Conservation (phyloP, 1,139 yeast genomes). For the Suhomyces yuchorum region DNA sequence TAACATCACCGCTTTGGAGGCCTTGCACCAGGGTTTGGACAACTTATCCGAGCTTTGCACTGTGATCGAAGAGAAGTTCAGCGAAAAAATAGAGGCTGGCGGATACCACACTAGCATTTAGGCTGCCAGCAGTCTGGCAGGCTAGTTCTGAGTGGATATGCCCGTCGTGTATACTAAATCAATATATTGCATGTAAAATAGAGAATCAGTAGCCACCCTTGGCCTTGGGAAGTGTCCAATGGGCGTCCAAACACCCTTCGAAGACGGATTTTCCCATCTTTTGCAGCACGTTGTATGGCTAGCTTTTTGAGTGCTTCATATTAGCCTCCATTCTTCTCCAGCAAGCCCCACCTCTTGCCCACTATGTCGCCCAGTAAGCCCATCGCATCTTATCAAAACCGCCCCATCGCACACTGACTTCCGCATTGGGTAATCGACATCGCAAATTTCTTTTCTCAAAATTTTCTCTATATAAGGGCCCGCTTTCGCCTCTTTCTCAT, state of each 20-base stretch:
- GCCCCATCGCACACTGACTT: slow-evolving; percentile 14
- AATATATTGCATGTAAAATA: slow-evolving; percentile 10
- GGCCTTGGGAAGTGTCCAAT: no score
- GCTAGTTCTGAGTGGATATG: slow-evolving; percentile 1
- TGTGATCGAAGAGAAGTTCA: slow-evolving; percentile 77
- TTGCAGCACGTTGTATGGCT: no score
- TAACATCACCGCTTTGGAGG: slow-evolving; percentile 85
- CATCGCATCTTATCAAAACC: neutral
- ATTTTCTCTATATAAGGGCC: slow-evolving; percentile 7
- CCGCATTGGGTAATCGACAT: slow-evolving; percentile 23
- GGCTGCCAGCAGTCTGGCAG: slow-evolving; percentile 5
- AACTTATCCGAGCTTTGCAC: slow-evolving; percentile 83
- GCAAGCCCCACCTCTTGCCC: no score
- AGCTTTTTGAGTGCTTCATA: no score
- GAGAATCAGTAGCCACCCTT: neutral
- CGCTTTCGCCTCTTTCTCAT: slow-evolving; percentile 3
- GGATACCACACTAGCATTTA: slow-evolving; percentile 37
- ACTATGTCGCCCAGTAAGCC: neutral
- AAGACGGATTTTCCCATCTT: no score
- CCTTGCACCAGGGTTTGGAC: slow-evolving; percentile 86
- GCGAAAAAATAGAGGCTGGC: slow-evolving; percentile 58
- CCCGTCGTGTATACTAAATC: slow-evolving; percentile 11
- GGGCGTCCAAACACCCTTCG: neutral
- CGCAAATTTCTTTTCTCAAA: slow-evolving; percentile 11
- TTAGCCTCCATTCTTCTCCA: no score